Evolutionary conservation across 495 filamentous ascomycete genomes (phyloP).

Genomic region (Trichocladium uniseriatum): DNA sequence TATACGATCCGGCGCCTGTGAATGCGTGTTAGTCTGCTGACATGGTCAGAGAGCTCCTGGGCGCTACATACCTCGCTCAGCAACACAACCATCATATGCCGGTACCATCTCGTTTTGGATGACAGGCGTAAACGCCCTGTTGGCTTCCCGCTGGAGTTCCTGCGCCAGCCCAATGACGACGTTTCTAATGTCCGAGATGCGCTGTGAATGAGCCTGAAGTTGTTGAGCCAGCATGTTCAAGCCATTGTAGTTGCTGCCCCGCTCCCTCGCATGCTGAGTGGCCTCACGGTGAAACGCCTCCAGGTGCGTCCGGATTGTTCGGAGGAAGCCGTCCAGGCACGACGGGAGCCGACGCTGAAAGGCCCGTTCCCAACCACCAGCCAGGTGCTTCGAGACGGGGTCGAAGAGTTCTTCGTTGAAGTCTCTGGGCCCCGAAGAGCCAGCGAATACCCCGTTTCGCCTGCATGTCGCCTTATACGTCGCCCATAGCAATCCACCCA

Average conservation of each 20-base stretch:
- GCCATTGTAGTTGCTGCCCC: conserved; percentile 15
- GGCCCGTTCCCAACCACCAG: conserved; percentile 46
- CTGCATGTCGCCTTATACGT: conserved; percentile 57
- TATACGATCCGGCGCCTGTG: conserved; percentile 34
- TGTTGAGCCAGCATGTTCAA: conserved; percentile 31
- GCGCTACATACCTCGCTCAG: conserved; percentile 32
- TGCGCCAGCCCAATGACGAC: conserved; percentile 30
- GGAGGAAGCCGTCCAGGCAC: conserved; percentile 14
- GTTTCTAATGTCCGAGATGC: conserved; percentile 18
- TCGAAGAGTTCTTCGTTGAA: conserved; percentile 44
- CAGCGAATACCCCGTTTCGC: conserved; percentile 32
- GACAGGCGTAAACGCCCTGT: conserved; percentile 45
- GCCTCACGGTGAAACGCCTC: conserved; percentile 34
- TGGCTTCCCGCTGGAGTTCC: conserved; percentile 45
- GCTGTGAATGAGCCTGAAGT: conserved; percentile 32
- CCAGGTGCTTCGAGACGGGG: conserved; percentile 45
- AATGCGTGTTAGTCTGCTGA: neutral
- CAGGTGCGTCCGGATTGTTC: conserved; percentile 3
- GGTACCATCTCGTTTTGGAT: conserved; percentile 39
- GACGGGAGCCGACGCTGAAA: conserved; percentile 34
- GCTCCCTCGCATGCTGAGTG: conserved; percentile 16
- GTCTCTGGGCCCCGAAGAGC: conserved; percentile 31
- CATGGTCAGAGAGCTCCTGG: neutral
- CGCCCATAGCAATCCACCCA: conserved; percentile 43
- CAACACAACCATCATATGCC: conserved; percentile 41